Conservation (phyloP, 148 eudicot genomes). For the Amaranthus hypochondriacus region DNA sequence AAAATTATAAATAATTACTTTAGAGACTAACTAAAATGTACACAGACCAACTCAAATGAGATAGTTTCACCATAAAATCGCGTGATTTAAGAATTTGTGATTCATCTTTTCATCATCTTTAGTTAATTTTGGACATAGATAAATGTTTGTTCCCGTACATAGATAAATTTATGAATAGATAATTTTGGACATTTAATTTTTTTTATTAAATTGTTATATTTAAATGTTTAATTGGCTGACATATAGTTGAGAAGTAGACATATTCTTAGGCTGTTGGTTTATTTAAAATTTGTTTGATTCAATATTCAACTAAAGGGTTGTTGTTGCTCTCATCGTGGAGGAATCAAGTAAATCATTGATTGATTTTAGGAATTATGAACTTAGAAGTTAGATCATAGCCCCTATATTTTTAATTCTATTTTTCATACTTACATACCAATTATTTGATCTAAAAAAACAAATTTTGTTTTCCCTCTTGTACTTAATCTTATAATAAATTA, state of each 20-base stretch:
- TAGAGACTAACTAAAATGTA: too few relatives aligned
- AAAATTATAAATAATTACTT: too few relatives aligned
- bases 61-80: too few relatives aligned
- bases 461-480: not conserved
- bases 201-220: not conserved
- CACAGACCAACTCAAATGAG: too few relatives aligned
- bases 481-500: too few relatives aligned
- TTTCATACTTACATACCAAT: conserved; percentile 2
- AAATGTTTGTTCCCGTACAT: too few relatives aligned
- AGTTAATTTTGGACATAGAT: not conserved
- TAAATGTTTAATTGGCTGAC: not conserved
- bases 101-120: not conserved
- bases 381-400: conserved; percentile 11
- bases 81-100: too few relatives aligned
- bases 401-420: conserved; percentile 1
- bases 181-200: not conserved
- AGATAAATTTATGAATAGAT: too few relatives aligned
- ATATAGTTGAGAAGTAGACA: not conserved
- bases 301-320: conserved; percentile 20
- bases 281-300: not conserved
- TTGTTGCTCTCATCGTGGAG: conserved; percentile 29
- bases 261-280: not conserved
- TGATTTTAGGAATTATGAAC: conserved; percentile 10
- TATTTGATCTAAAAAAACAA: not conserved
- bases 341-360: conserved; percentile 26